These are phyloP conservation scores for Aspergillus persii DNA, from an alignment of 2,329 filamentous ascomycete species.

Conservation along the genomic window DNA sequence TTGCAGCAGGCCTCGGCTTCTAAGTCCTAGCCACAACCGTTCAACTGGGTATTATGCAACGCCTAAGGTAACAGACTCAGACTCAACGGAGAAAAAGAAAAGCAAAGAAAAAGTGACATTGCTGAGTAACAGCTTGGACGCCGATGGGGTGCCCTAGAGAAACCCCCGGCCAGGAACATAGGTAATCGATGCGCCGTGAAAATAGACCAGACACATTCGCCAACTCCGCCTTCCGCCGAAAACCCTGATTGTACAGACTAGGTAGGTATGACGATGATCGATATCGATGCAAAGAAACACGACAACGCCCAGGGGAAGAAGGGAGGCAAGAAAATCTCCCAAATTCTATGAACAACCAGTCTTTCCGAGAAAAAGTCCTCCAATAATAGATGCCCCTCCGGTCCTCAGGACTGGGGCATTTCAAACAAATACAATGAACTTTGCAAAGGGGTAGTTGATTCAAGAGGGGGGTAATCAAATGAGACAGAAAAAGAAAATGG, in stretches of 20 bases:
- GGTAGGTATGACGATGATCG: background rate
- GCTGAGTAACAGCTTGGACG: constrained; percentile 42
- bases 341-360: constrained; percentile 18
- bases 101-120: constrained; percentile 13
- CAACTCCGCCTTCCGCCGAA: constrained; percentile 10
- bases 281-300: background rate
- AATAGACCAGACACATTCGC: constrained; percentile 12
- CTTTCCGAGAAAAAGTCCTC: constrained; percentile 5
- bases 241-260: constrained; percentile 10
- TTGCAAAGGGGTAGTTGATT: constrained; percentile 8
- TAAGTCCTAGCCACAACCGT: background rate
- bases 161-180: constrained; percentile 10
- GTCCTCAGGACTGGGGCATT: constrained; percentile 1
- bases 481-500: constrained; percentile 3
- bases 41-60: background rate
- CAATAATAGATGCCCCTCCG: constrained; percentile 2
- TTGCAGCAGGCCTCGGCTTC: background rate
- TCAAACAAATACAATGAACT: constrained; percentile 4
- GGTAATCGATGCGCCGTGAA: constrained; percentile 15
- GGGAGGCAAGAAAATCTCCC: background rate
- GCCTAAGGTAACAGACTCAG: constrained; percentile 17
- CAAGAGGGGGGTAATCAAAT: background rate
- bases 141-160: constrained; percentile 13
- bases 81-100: constrained; percentile 27
- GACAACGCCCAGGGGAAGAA: background rate